Evolutionary conservation across 805 yeast species (phyloP), one percentile per base, ranked within the genome.

Genomic region (Metschnikowia kofuensis): DNA sequence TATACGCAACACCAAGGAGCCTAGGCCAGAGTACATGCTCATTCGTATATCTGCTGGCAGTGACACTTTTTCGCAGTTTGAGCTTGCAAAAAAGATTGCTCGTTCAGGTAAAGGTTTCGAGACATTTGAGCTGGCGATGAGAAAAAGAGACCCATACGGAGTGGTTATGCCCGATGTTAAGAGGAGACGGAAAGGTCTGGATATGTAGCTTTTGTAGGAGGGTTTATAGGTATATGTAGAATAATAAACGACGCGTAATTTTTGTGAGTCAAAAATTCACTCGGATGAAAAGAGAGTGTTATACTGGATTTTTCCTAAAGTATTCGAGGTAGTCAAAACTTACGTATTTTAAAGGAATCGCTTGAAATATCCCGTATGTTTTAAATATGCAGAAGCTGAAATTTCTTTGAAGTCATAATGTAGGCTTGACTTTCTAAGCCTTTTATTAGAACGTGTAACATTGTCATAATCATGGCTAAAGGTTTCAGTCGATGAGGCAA

Each of bases 41-140:
- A 54, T 69, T 13, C 32, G 42, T 14, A 44, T 68, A 13, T 37
- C 58, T 4, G 46, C 55, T 15, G 64, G 65, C 42, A 49, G 54
- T 11, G 48, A 70, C 37, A 69, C 68, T 41, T 63, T 61, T 9
- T 59, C 69, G 7, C 58, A 57, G 29, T 69, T 61, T 48, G 60
- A 62, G 38, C 50, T 53, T 21, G 42, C 68, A 29, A 53, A 60
- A 27, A 62, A 61, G 40, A 29, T 49, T 6, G 61, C 61, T 29
- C 47, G 61, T 21, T 44, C 43, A 4, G 61, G 62, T 1, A 41
- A 50, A 29, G 65, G 68, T 13, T 57, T 65, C 26, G 56, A 56
- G 31, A 44, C 40, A 31, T 37, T 54, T 30, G 26, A 36, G 30
- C 7, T 35, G 14, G 40, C 45, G 10, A 14, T 27, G 41, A 38